phyloP scores from a whole-genome alignment of 192 early-diverging fungal species.

The Lunasporangiospora selenospora region DNA sequence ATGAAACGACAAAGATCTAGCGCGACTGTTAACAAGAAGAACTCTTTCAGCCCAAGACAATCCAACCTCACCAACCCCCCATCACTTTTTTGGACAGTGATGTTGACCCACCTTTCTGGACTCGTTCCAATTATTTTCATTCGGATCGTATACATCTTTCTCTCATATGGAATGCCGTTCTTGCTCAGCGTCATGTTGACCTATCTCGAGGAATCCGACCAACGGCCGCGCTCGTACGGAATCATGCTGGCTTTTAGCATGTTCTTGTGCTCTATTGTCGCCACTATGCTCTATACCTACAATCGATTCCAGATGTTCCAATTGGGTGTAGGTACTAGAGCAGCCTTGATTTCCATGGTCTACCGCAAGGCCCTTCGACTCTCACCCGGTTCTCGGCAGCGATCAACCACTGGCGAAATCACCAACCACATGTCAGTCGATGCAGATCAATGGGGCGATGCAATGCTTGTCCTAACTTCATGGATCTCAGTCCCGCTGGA shows the following conservation, averaged over 20 bases:
- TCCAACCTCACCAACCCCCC: not conserved
- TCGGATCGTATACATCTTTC: conserved; percentile 16
- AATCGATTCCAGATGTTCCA: conserved; percentile 56
- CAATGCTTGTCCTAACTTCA: conserved; percentile 7
- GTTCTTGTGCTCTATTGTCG: conserved; percentile 49
- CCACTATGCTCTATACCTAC: conserved; percentile 48
- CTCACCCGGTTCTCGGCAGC: conserved; percentile 43
- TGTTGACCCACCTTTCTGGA: not conserved
- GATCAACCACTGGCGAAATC: conserved; percentile 37
- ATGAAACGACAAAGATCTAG: not conserved
- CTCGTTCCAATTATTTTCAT: conserved; percentile 17
- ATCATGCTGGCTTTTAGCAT: conserved; percentile 50
- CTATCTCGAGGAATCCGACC: conserved; percentile 20
- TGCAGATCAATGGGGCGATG: conserved; percentile 27
- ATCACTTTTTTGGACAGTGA: conserved; percentile 14
- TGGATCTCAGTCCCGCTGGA: conserved; percentile 34
- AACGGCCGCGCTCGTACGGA: conserved; percentile 54
- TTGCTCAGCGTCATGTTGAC: conserved; percentile 9
- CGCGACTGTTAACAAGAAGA: not conserved
- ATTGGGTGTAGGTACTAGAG: conserved; percentile 50
- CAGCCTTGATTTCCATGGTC: conserved; percentile 58
- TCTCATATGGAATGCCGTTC: conserved; percentile 15
- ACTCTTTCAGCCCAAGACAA: not conserved
- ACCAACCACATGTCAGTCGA: conserved; percentile 45
- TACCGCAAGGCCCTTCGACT: conserved; percentile 67